A percentile compares a stretch with the other conserved stretches of the same genome.
Conservation (phyloP, 2,329 filamentous ascomycete genomes). For the Didymella exigua region DNA sequence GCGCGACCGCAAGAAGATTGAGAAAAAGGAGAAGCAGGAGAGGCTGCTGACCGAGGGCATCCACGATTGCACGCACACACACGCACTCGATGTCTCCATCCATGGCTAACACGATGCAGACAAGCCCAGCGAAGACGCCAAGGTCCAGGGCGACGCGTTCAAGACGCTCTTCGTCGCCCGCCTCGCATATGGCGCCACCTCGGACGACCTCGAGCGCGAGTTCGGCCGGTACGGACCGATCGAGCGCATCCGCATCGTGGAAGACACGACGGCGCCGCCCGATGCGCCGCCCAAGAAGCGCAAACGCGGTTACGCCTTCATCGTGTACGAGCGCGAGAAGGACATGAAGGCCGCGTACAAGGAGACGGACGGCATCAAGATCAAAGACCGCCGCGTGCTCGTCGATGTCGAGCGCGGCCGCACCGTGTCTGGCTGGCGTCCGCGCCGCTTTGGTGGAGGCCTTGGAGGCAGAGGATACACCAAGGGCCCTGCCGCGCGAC, state of each 20-base stretch:
- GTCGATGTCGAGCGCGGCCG: constrained; percentile 96
- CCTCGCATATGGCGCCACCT: constrained; percentile 85
- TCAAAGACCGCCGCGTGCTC: constrained; percentile 89
- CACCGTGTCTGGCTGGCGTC: constrained; percentile 92
- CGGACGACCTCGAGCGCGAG: constrained; percentile 88
- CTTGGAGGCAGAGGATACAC: constrained; percentile 93
- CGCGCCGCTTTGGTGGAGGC: constrained; percentile 87
- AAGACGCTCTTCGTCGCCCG: constrained; percentile 93
- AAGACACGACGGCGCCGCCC: constrained; percentile 74
- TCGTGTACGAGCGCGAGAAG: constrained; percentile 95
- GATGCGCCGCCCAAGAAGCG: constrained; percentile 63
- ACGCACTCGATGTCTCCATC: neutral
- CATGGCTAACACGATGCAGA: constrained; percentile 57
- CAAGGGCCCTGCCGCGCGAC: constrained; percentile 74
- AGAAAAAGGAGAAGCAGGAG: constrained; percentile 74
- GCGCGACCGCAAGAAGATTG: constrained; percentile 80
- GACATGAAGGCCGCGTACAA: constrained; percentile 99
- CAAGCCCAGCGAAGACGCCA: constrained; percentile 81
- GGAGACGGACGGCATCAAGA: constrained; percentile 83
- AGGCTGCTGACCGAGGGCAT: constrained; percentile 68
- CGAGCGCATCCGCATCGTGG: constrained; percentile 89
- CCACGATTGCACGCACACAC: constrained; percentile 61
- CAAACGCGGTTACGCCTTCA: constrained; percentile 92
- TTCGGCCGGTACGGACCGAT: constrained; percentile 94
- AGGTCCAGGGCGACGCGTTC: constrained; percentile 91